Percentiles rank a stretch among this genome's conserved stretches.
Conservation (phyloP, 2,329 filamentous ascomycete genomes). For the Aspergillus japonicus region DNA sequence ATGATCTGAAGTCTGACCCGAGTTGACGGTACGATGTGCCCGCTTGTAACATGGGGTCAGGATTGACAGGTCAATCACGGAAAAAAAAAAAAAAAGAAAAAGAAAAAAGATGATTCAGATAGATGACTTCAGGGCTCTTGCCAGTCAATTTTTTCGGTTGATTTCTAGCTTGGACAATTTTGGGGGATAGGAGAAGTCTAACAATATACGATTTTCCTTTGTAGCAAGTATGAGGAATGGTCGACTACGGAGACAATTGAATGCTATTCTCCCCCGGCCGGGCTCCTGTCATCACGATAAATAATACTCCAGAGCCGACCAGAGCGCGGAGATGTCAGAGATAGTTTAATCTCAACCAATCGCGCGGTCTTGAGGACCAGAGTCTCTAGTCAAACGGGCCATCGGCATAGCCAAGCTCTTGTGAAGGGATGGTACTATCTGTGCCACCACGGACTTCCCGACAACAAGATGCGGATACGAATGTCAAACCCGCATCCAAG, state of each 20-base stretch:
- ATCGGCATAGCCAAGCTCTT: constrained; percentile 18
- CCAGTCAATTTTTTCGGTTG: too few relatives aligned
- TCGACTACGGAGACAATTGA: too few relatives aligned
- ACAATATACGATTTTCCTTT: too few relatives aligned
- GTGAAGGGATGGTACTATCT: constrained; percentile 12
- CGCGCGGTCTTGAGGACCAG: not conserved
- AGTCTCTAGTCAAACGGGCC: constrained; percentile 13
- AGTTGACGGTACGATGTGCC: constrained; percentile 22
- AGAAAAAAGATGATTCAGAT: not conserved
- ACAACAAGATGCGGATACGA: constrained; percentile 23
- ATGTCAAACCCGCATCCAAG: constrained; percentile 15
- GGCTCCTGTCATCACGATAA: not conserved
- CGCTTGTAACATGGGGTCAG: not conserved
- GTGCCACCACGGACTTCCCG: constrained; percentile 25
- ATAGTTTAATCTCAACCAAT: not conserved
- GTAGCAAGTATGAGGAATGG: too few relatives aligned
- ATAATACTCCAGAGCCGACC: not conserved
- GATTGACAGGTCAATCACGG: constrained; percentile 1
- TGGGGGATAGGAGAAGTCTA: too few relatives aligned
- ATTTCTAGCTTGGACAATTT: too few relatives aligned
- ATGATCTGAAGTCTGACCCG: constrained; percentile 20
- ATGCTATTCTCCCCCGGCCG: too few relatives aligned
- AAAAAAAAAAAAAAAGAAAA: not conserved
- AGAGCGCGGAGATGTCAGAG: not conserved
- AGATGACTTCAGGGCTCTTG: not conserved